These are phyloP conservation scores for Dimargaris verticillata DNA, from an alignment of 192 early-diverging fungal species.

Conservation along the genomic window DNA sequence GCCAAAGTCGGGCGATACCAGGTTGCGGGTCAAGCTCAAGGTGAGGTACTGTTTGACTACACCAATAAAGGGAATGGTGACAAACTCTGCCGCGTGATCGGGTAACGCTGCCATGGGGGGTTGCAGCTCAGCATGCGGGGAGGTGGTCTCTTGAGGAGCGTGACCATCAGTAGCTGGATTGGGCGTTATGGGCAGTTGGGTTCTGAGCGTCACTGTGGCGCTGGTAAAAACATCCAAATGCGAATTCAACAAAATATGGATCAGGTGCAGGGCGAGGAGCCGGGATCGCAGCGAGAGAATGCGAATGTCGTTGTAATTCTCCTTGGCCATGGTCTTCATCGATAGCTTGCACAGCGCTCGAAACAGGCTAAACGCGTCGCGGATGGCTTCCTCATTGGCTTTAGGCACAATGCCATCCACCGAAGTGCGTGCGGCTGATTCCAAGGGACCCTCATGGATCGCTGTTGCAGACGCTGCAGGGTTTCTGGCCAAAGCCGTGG, in stretches of 20 bases:
- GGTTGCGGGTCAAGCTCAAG: slow-evolving; percentile 64
- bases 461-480: not conserved
- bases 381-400: slow-evolving; percentile 20
- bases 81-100: not conserved
- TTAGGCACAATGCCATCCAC: not conserved
- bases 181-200: too few relatives aligned
- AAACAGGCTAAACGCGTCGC: slow-evolving; percentile 71
- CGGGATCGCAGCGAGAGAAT: slow-evolving; percentile 74
- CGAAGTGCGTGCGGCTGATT: not conserved
- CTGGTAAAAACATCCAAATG: slow-evolving; percentile 59
- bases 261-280: slow-evolving; percentile 62
- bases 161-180: not conserved
- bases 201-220: slow-evolving; percentile 28
- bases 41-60: slow-evolving; percentile 78
- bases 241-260: slow-evolving; percentile 54
- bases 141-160: not conserved
- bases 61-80: slow-evolving; percentile 52
- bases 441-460: not conserved
- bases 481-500: not conserved
- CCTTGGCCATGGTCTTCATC: slow-evolving; percentile 60
- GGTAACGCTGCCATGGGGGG: not conserved
- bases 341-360: slow-evolving; percentile 77
- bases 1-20: slow-evolving; percentile 53
- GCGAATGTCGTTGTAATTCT: slow-evolving; percentile 50
- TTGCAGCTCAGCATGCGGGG: not conserved